These are phyloP conservation scores for Xerocomus nothofagi DNA, from an alignment of 1,284 basidiomycete species.

Conservation along the genomic window DNA sequence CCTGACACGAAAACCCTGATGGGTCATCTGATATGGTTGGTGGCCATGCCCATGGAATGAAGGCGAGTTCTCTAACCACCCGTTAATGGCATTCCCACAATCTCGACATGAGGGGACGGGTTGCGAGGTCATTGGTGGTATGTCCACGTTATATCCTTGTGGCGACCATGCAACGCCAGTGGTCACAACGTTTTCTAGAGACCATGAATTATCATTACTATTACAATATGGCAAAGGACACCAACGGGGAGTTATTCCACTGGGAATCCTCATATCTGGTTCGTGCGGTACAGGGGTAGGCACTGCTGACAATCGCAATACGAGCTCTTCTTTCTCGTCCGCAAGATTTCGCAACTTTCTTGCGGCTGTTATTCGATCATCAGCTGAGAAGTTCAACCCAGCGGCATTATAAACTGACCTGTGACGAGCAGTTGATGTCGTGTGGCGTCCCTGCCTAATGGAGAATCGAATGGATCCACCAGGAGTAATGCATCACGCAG, in stretches of 20 bases:
- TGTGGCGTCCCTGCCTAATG: slow-evolving; percentile 30
- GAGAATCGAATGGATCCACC: slow-evolving; percentile 27
- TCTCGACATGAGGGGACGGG: slow-evolving; percentile 3
- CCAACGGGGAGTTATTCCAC: slow-evolving; percentile 9
- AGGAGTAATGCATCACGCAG: slow-evolving; percentile 28
- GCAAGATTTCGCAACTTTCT: slow-evolving; percentile 28
- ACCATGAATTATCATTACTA: not conserved
- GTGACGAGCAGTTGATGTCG: slow-evolving; percentile 30
- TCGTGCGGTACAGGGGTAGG: not conserved
- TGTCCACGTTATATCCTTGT: slow-evolving; percentile 7
- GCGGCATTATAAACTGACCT: slow-evolving; percentile 12
- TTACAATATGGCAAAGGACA: slow-evolving; percentile 4
- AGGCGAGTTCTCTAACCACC: slow-evolving; percentile 10
- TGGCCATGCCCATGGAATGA: slow-evolving; percentile 4
- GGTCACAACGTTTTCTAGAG: slow-evolving; percentile 11
- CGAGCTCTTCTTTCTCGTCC: slow-evolving; percentile 25
- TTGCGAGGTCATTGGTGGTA: slow-evolving; percentile 1
- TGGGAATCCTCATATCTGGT: not conserved
- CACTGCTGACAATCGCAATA: slow-evolving; percentile 15
- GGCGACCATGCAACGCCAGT: slow-evolving; percentile 7
- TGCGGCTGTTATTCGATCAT: slow-evolving; percentile 17
- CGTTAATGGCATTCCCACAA: not conserved
- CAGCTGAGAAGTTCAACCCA: not conserved
- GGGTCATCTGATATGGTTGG: slow-evolving; percentile 8
- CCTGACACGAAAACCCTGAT: slow-evolving; percentile 2